phyloP scores from a whole-genome alignment of 345 rosid genomes.

The Leavenworthia alabamica region DNA sequence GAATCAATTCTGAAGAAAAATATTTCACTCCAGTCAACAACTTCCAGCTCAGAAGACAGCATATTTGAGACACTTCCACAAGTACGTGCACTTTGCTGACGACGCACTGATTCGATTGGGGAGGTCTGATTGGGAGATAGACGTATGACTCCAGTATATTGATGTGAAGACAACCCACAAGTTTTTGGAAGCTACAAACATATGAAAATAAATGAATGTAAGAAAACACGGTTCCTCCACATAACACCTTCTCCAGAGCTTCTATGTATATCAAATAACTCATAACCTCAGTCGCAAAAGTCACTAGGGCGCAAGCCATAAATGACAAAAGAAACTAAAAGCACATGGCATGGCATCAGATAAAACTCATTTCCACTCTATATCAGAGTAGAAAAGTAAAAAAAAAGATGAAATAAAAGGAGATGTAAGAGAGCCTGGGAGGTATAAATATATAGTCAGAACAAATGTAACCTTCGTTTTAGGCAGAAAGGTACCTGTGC shows the following conservation, averaged over 20 bases:
- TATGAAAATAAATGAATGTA: constrained; percentile 12
- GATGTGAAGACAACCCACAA: constrained; percentile 56
- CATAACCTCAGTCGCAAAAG: background rate
- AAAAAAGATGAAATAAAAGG: background rate
- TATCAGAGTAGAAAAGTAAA: background rate
- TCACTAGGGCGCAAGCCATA: background rate
- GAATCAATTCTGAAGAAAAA: constrained; percentile 85
- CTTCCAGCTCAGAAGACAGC: constrained; percentile 44
- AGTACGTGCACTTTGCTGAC: constrained; percentile 86
- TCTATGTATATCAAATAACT: background rate
- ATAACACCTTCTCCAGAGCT: constrained; percentile 10
- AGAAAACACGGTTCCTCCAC: constrained; percentile 17
- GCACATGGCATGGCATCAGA: background rate
- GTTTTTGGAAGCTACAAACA: constrained; percentile 58
- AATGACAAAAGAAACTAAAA: background rate
- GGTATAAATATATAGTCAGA: background rate
- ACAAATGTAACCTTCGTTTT: background rate
- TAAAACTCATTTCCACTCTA: background rate
- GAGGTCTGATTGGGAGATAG: constrained; percentile 45
- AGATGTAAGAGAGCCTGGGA: background rate
- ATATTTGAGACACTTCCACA: constrained; percentile 54
- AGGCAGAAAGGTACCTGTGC: constrained; percentile 53
- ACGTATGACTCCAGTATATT: constrained; percentile 53
- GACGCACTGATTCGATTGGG: constrained; percentile 40
- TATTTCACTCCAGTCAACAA: constrained; percentile 74